Base-by-base conservation (phyloP, 345 rosid genomes). In the Acer negundo region DNA sequence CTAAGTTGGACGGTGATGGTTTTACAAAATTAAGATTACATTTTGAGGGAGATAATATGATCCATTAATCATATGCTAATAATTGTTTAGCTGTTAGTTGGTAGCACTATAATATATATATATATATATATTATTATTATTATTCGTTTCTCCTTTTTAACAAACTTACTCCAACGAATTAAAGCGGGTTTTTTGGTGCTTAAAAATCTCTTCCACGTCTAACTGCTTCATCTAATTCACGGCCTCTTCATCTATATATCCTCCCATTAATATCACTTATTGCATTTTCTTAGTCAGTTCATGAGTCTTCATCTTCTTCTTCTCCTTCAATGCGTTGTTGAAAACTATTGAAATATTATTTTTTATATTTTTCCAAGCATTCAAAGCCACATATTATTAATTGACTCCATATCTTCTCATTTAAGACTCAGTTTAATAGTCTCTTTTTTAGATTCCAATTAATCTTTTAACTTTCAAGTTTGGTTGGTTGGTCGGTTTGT, bases 191-290 rank as follows among this genome's bases (percentile, higher is more conserved):
- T 75, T 59, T 75, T 51, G 19, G 72, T 79, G 65, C 84, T 40
- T 24, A 76, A 74, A 70, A n/a, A 66, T 75, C 84, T 75, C 82
- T 35, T 13, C 83, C 83, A 72, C 82, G 75, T 73, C 76, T 42
- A 42, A 51, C 76, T 73, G 72, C 53, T 62, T 72, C 49, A 61
- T 23, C 47, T 35, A 35, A 35, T 65, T 24, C 65, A 4, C 62
- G 4, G 62, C 69, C 80, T 73, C 77, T n/a, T 51, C 35, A 38
- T 16, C 49, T 35, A 35, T 28, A 28, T 28, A 28, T 44, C 61
- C 23, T 38, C 69, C 46, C 6, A 4, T 53, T 8, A 56, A 56
- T 56, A 16, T 56, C 22, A 56, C 22, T 47, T 47, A 2, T 47
- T 2, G 6, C 75, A 49, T 7, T 35, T 42, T 24, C n/a, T 67